Conservation (phyloP, 805 yeast species). For the Kluyveromyces wickerhamii region DNA sequence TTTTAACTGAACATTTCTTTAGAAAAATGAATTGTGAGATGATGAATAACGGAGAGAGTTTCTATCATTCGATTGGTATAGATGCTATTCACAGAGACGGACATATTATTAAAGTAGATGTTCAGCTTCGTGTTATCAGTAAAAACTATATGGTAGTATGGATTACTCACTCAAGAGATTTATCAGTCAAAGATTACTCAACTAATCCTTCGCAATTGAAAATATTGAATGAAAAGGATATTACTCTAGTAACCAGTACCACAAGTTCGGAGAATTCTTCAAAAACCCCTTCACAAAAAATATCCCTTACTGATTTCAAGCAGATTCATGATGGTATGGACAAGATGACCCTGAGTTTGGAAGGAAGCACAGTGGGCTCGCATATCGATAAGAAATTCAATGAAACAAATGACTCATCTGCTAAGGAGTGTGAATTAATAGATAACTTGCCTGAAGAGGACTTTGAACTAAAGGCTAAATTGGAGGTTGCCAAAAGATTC, state of each 20-base stretch:
- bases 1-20: constrained; percentile 86
- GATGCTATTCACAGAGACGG: constrained; percentile 69
- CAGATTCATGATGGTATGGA: constrained; percentile 11
- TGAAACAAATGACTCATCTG: constrained; percentile 7
- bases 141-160: constrained; percentile 58
- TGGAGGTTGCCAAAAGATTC: constrained; percentile 25
- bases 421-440: constrained; percentile 5
- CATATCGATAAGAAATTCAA: constrained; percentile 3
- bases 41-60: constrained; percentile 37
- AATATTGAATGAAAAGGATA: constrained; percentile 33
- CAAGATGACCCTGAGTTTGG: constrained; percentile 9
- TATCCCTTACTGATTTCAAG: constrained; percentile 12
- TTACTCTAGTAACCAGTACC: constrained; percentile 22
- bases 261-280: constrained; percentile 24
- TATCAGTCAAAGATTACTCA: constrained; percentile 26
- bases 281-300: constrained; percentile 19
- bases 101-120: constrained; percentile 53
- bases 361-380: constrained; percentile 10
- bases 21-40: constrained; percentile 52
- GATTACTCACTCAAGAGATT: constrained; percentile 73
- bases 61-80: constrained; percentile 60
- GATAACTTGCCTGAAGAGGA: constrained; percentile 4
- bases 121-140: constrained; percentile 68
- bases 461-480: constrained; percentile 19
- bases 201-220: constrained; percentile 35